Evolutionary conservation across 176 grass and related monocot genomes (phyloP).

Genomic region (Paspalum notatum): DNA sequence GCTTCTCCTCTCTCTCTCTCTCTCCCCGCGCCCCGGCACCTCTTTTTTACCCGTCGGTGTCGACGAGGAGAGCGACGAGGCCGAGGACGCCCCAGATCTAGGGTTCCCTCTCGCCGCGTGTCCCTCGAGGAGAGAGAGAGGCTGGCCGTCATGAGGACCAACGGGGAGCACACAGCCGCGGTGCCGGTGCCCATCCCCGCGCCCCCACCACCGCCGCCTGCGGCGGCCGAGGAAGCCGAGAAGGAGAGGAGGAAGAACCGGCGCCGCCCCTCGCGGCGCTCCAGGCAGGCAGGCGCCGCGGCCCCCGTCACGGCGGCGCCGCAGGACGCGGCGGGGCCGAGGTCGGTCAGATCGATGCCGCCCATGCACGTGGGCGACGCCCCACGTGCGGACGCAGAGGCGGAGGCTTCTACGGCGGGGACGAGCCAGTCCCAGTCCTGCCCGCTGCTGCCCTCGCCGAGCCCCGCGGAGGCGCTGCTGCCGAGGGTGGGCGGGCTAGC

Average conservation of each 20-base stretch:
- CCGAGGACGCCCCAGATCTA: conserved; percentile 60
- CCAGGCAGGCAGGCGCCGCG: conserved; percentile 47
- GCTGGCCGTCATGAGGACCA: conserved; percentile 52
- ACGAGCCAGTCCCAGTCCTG: conserved; percentile 58
- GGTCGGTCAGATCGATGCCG: conserved; percentile 75
- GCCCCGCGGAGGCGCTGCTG: conserved; percentile 1
- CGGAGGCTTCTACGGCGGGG: conserved; percentile 32
- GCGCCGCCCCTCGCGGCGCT: conserved; percentile 52
- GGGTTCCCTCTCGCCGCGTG: conserved; percentile 36
- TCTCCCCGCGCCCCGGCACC: conserved; percentile 47
- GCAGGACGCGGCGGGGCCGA: conserved; percentile 45
- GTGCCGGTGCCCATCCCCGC: conserved; percentile 8
- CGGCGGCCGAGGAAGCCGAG: conserved; percentile 54
- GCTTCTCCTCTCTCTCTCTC: conserved; percentile 15
- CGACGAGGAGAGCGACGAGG: conserved; percentile 44
- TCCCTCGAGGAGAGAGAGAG: conserved; percentile 4
- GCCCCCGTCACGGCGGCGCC: conserved; percentile 1
- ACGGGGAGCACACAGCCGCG: conserved; percentile 45
- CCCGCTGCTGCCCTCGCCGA: conserved; percentile 52
- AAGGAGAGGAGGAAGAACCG: conserved; percentile 66
- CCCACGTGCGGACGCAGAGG: conserved; percentile 17
- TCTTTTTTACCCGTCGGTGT: conserved; percentile 50
- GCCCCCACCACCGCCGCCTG: not conserved
- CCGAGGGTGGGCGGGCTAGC: not conserved
- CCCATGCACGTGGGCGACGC: conserved; percentile 43